Evolutionary conservation across 1,139 yeast genomes (phyloP), one percentile per base, ranked within the genome.

Genomic region (Pichia sp.): DNA sequence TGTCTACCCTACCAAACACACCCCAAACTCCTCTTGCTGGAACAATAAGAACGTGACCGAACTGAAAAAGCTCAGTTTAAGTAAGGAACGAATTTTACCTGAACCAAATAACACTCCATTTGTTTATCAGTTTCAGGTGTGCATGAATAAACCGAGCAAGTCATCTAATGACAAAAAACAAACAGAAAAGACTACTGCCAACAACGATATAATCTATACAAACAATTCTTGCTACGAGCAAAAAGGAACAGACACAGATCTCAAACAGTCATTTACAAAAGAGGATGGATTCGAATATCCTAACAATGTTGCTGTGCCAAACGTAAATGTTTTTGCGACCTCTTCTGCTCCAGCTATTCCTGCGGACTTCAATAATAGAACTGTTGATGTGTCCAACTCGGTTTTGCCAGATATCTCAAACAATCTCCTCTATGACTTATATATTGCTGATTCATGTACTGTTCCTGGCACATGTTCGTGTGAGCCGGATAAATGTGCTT

Each of bases 381-480:
- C 4, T 5, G 31, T 19, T 7, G 28, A 16, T 3, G 10, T 19
- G 19, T n/a, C 22, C 6, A 19, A 12, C 12, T 39, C 41, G 3
- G 9, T 5, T 7, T 26, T 9, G 26, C 37, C 43, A 21, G 47
- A 36, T 25, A 21, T 25, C 4, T 19, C 39, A n/a, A 48, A 45
- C 34, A 44, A 49, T 2, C 49, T 41, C 5, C 40, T 61, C 7
- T 66, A 64, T 49, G 67, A 66, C 48, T 56, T 66, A 51, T 66
- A 56, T 43, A 48, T 63, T 23, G 65, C 69, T 1, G 63, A 66
- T 37, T 64, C 79, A 5, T 75, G 82, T 59, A 70, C 79, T 1
- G 68, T 76, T 18, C 77, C 79, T 0, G 82, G 82, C 0, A 67
- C 79, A 0, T 79, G 84, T 62, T 61, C 70, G 36, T 79, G 84